These are phyloP conservation scores for Tulasnella sp. DNA, from an alignment of 768 basidiomycete genomes.

Conservation along the genomic window DNA sequence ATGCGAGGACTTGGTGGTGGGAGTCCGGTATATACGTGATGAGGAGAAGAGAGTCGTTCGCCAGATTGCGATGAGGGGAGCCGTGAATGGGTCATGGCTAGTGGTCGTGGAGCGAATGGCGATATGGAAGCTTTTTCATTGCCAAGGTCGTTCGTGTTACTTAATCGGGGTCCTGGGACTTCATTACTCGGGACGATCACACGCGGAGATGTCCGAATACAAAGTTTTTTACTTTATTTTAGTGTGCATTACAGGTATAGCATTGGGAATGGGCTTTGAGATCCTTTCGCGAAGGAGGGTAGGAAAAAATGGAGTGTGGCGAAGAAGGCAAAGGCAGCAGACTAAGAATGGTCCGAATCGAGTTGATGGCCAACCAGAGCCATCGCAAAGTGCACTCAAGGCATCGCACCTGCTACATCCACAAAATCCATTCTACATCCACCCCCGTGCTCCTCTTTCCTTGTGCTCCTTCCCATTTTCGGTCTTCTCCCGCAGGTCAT, in stretches of 20 bases:
- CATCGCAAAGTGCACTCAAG: conserved; percentile 56
- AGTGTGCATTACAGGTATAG: too few species aligned
- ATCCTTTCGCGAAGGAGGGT: conserved; percentile 20
- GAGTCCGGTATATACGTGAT: neutral
- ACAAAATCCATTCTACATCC: conserved; percentile 20
- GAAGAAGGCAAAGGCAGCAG: conserved; percentile 32
- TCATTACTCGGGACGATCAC: too few species aligned
- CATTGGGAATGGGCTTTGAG: too few species aligned
- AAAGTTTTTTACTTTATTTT: too few species aligned
- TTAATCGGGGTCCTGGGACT: too few species aligned
- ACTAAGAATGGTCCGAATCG: conserved; percentile 63
- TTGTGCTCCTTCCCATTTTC: too few species aligned
- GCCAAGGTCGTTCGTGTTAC: too few species aligned
- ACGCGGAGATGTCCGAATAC: too few species aligned
- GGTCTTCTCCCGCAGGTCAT: too few species aligned
- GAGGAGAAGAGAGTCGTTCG: neutral
- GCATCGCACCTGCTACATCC: conserved; percentile 31
- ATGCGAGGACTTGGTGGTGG: neutral
- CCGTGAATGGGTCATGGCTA: too few species aligned
- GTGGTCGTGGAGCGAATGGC: too few species aligned
- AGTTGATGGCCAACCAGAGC: conserved; percentile 31
- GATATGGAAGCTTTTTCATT: too few species aligned
- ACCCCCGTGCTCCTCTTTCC: neutral
- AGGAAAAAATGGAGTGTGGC: conserved; percentile 26
- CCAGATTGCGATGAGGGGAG: neutral